Evolutionary conservation across 768 basidiomycete species (phyloP).

Genomic region (Lentinus tigrinus): DNA sequence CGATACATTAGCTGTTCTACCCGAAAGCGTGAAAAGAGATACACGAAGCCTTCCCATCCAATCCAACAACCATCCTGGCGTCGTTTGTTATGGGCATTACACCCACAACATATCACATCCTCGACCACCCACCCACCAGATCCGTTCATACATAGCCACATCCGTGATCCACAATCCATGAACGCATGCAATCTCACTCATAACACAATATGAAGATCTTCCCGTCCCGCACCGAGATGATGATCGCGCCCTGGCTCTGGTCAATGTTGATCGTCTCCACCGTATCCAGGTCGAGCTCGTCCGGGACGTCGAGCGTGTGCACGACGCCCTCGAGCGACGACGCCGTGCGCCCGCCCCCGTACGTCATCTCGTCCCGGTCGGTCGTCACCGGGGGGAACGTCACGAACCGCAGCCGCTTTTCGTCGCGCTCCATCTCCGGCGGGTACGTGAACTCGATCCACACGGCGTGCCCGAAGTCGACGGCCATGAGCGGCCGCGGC

Average conservation of each 20-base stretch:
- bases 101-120: too few relatives aligned
- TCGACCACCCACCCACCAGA: too few relatives aligned
- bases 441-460: conserved; percentile 65
- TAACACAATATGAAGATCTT: conserved; percentile 76
- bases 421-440: conserved; percentile 29
- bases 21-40: too few relatives aligned
- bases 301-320: conserved; percentile 61
- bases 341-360: conserved; percentile 25
- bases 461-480: conserved; percentile 86
- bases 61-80: too few relatives aligned
- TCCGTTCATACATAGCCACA: too few relatives aligned
- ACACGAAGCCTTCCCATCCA: too few relatives aligned
- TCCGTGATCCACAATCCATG: too few relatives aligned
- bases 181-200: too few relatives aligned
- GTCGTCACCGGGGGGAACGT: conserved; percentile 58
- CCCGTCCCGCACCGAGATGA: conserved; percentile 64
- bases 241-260: conserved; percentile 72
- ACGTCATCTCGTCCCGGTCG: conserved; percentile 19
- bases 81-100: too few relatives aligned
- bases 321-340: conserved; percentile 45
- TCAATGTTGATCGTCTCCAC: conserved; percentile 81
- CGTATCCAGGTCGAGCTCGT: conserved; percentile 58
- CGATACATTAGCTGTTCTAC: too few relatives aligned
- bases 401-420: conserved; percentile 66
- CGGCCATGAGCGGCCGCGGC: conserved; percentile 71